These are phyloP conservation scores for Phytopythium litorale DNA, from an alignment of 352 stramenopile species.

Conservation along the genomic window DNA sequence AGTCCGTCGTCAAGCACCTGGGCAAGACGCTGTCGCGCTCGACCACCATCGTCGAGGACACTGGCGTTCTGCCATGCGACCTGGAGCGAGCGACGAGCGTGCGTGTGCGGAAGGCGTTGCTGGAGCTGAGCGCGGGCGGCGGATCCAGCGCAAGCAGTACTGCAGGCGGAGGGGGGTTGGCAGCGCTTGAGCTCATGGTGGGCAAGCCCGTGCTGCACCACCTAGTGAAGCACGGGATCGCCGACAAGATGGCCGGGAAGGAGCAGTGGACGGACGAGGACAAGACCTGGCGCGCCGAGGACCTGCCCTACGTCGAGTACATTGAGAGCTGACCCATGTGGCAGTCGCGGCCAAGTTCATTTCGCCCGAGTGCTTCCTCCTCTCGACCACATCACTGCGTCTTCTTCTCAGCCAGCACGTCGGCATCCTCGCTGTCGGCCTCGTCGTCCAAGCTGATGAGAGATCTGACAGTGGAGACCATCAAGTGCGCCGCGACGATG, in stretches of 20 bases:
- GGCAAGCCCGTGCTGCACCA: slow-evolving; percentile 64
- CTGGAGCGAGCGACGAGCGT: slow-evolving; percentile 67
- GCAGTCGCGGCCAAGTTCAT: background rate
- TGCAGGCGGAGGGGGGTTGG: background rate
- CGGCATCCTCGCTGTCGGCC: background rate
- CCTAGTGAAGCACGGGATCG: slow-evolving; percentile 51
- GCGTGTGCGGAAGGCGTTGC: slow-evolving; percentile 49
- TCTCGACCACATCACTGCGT: background rate
- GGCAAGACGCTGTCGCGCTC: slow-evolving; percentile 51
- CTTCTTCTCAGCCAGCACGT: background rate
- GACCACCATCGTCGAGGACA: slow-evolving; percentile 72
- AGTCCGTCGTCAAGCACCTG: slow-evolving; percentile 72
- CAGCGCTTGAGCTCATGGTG: slow-evolving; percentile 64
- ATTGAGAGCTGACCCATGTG: slow-evolving; percentile 36
- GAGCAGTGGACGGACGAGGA: slow-evolving; percentile 64
- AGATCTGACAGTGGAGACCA: background rate
- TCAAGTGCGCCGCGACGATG: background rate
- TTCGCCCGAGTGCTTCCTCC: background rate
- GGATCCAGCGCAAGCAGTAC: background rate
- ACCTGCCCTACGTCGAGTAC: slow-evolving; percentile 75
- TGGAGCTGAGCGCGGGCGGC: slow-evolving; percentile 14
- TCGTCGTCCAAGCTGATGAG: background rate
- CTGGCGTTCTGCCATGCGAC: slow-evolving; percentile 56
- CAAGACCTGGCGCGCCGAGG: slow-evolving; percentile 53
- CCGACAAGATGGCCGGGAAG: slow-evolving; percentile 47